Conservation (phyloP, 139 green algal genomes). For the Chlorella sp. region DNA sequence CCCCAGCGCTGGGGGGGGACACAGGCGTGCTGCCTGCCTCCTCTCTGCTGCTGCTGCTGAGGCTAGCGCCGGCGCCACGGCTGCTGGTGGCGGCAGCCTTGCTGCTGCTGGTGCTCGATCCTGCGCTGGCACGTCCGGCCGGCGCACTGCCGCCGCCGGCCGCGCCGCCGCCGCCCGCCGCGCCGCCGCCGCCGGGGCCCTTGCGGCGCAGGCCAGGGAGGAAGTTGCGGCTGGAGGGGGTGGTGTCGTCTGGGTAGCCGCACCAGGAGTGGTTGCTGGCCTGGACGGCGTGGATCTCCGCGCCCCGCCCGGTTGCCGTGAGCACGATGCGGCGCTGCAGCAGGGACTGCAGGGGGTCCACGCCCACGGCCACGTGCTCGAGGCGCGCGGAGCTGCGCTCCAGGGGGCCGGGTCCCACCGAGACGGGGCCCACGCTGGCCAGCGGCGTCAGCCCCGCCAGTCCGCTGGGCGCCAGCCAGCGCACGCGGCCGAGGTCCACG, state of each 20-base stretch:
- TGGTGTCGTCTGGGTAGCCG: conserved; percentile 83
- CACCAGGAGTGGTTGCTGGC: conserved; percentile 79
- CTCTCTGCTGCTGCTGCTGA: conserved; percentile 14
- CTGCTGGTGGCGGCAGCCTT: conserved; percentile 12
- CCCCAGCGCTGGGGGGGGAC: no score
- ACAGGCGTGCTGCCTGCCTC: not conserved
- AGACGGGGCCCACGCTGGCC: conserved; percentile 53
- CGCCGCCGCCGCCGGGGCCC: not conserved
- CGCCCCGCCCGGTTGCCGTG: conserved; percentile 25
- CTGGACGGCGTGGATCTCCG: conserved; percentile 63
- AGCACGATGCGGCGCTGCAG: conserved; percentile 62
- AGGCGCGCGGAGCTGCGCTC: conserved; percentile 50
- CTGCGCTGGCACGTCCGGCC: not conserved
- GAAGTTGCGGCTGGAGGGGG: conserved; percentile 59
- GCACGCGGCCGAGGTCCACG: conserved; percentile 48
- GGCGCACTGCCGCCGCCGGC: not conserved
- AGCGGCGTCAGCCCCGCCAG: conserved; percentile 59
- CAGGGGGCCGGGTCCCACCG: conserved; percentile 47
- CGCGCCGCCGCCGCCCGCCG: not conserved
- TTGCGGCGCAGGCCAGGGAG: conserved; percentile 56
- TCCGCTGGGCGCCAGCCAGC: conserved; percentile 55
- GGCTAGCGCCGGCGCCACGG: conserved; percentile 7
- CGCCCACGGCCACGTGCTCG: conserved; percentile 44
- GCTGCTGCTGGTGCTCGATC: not conserved
- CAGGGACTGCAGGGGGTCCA: conserved; percentile 59